Evolutionary conservation across 768 basidiomycete genomes (phyloP).

Genomic region (Candolleomyces eurysporus): DNA sequence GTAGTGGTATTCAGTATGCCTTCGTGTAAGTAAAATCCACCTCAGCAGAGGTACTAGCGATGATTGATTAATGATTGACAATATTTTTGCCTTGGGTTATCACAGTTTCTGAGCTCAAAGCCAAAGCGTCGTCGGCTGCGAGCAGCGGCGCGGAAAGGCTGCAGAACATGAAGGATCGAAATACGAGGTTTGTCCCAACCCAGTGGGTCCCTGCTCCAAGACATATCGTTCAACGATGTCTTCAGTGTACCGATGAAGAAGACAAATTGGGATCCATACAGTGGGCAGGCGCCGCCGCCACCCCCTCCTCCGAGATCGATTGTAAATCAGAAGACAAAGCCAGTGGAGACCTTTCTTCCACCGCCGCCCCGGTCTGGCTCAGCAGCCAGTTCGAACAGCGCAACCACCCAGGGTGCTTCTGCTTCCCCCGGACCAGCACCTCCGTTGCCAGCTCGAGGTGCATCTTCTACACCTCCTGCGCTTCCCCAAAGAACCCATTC

Average conservation of each 20-base stretch:
- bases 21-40: slow-evolving; percentile 27
- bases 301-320: slow-evolving; percentile 41
- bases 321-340: slow-evolving; percentile 30
- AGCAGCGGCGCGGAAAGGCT: slow-evolving; percentile 51
- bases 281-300: slow-evolving; percentile 48
- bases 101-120: slow-evolving; percentile 64
- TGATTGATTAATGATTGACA: slow-evolving; percentile 1
- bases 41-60: neutral
- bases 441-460: slow-evolving; percentile 19
- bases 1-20: slow-evolving; percentile 20
- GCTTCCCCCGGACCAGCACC: slow-evolving; percentile 23
- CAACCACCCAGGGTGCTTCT: slow-evolving; percentile 15
- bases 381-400: slow-evolving; percentile 9
- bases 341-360: slow-evolving; percentile 28
- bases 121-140: slow-evolving; percentile 61
- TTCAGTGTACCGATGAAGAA: slow-evolving; percentile 56
- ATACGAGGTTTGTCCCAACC: slow-evolving; percentile 39
- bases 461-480: slow-evolving; percentile 9
- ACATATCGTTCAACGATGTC: neutral
- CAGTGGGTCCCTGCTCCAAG: neutral
- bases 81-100: slow-evolving; percentile 3
- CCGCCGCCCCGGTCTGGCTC: slow-evolving; percentile 36
- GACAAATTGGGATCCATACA: slow-evolving; percentile 64
- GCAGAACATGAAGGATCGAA: slow-evolving; percentile 54
- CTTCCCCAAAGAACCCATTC: slow-evolving; percentile 3